These are phyloP conservation scores for Podospora sp. DNA, from an alignment of 495 filamentous ascomycete species.

Conservation along the genomic window DNA sequence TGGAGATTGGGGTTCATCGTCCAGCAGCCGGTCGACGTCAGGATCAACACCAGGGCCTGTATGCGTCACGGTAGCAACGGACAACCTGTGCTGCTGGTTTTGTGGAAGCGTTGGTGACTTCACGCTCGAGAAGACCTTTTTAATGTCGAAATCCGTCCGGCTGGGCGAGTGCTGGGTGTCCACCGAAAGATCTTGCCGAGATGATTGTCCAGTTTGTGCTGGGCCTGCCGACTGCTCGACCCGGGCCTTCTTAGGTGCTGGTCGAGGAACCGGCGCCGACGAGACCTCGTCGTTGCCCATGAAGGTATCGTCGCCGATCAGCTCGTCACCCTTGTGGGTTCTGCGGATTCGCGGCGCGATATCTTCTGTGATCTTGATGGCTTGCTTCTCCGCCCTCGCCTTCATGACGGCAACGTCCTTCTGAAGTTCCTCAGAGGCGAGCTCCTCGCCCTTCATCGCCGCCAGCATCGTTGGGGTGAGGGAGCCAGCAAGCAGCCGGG, in stretches of 20 bases:
- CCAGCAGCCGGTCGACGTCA: conserved; percentile 88
- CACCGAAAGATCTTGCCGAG: conserved; percentile 43
- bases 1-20: conserved; percentile 80
- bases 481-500: conserved; percentile 69
- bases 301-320: conserved; percentile 68
- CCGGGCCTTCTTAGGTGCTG: conserved; percentile 32
- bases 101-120: conserved; percentile 55
- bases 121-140: conserved; percentile 69
- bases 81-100: conserved; percentile 43
- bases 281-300: conserved; percentile 42
- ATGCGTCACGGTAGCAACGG: conserved; percentile 46
- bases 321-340: conserved; percentile 94
- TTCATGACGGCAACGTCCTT: conserved; percentile 73
- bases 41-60: conserved; percentile 67
- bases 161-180: conserved; percentile 54
- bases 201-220: conserved; percentile 15
- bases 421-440: conserved; percentile 89
- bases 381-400: conserved; percentile 75
- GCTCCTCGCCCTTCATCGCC: conserved; percentile 81
- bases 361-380: conserved; percentile 80
- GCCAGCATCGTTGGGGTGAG: conserved; percentile 73
- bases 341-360: conserved; percentile 75
- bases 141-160: conserved; percentile 66
- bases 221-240: conserved; percentile 21
- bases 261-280: conserved; percentile 43